phyloP scores from a whole-genome alignment of 179 eudicot genomes.

The Patellifolia procumbens region DNA sequence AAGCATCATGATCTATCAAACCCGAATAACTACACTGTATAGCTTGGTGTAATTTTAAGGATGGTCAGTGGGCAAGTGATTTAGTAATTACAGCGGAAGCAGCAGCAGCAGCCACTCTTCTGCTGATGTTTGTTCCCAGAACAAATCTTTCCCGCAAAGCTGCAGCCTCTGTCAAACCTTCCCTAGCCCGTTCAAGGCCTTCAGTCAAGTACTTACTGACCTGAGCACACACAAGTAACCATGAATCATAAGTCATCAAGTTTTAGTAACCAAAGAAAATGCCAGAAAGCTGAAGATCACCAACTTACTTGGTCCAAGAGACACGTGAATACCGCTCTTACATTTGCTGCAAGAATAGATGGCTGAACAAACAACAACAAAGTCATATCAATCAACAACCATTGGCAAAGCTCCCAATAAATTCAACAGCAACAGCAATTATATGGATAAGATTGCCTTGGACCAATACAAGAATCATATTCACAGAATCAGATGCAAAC shows the following conservation, averaged over 20 bases:
- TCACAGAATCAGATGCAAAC: background rate
- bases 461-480: background rate
- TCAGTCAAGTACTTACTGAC: constrained; percentile 87
- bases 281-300: constrained; percentile 14
- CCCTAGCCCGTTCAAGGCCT: constrained; percentile 90
- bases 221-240: constrained; percentile 38
- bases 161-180: constrained; percentile 91
- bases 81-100: constrained; percentile 87
- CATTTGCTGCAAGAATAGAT: constrained; percentile 81
- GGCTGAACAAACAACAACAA: constrained; percentile 54
- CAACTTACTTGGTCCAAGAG: constrained; percentile 91
- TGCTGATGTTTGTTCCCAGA: constrained; percentile 76
- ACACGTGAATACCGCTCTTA: constrained; percentile 87
- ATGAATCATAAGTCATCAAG: background rate
- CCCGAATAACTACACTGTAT: too few relatives aligned
- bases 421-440: background rate
- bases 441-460: background rate
- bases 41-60: background rate
- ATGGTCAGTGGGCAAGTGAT: background rate
- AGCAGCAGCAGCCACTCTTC: constrained; percentile 98
- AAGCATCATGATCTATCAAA: background rate
- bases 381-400: background rate
- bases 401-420: background rate
- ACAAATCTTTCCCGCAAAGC: constrained; percentile 87
- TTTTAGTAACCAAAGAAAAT: constrained; percentile 10